A percentile compares a stretch with the other conserved stretches of the same genome.
Conservation (phyloP, 345 rosid species). For the Citrus mangshanensis region DNA sequence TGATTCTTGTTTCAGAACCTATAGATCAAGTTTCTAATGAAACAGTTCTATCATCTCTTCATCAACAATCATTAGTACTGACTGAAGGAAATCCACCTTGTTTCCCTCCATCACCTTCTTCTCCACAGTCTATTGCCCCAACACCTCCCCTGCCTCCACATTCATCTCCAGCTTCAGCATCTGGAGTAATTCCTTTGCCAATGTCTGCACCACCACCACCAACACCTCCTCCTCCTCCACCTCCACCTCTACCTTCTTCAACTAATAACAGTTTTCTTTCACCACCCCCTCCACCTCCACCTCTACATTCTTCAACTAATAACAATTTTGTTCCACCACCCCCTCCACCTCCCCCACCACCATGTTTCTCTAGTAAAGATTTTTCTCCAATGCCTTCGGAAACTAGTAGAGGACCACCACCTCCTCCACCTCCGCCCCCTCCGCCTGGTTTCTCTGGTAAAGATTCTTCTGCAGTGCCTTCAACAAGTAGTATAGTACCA, state of each 20-base stretch:
- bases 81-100: constrained; percentile 29
- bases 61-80: constrained; percentile 27
- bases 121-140: constrained; percentile 23
- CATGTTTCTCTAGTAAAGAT: constrained; percentile 15
- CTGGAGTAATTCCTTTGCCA: neutral
- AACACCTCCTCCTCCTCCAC: constrained; percentile 20
- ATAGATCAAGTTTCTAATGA: constrained; percentile 33
- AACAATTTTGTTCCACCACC: neutral
- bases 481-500: neutral
- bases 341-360: constrained; percentile 14
- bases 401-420: constrained; percentile 9
- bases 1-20: constrained; percentile 34
- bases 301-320: neutral
- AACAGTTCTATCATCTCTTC: constrained; percentile 23
- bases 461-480: neutral
- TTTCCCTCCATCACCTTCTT: constrained; percentile 25
- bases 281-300: constrained; percentile 20
- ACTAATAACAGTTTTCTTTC: neutral
- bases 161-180: constrained; percentile 10
- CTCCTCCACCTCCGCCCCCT: constrained; percentile 15
- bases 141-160: constrained; percentile 29
- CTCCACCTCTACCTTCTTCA: constrained; percentile 9
- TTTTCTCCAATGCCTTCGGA: neutral
- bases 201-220: constrained; percentile 10
- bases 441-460: constrained; percentile 12